Base-by-base conservation (phyloP, 257 asterid species). In the Gentiana straminea region DNA sequence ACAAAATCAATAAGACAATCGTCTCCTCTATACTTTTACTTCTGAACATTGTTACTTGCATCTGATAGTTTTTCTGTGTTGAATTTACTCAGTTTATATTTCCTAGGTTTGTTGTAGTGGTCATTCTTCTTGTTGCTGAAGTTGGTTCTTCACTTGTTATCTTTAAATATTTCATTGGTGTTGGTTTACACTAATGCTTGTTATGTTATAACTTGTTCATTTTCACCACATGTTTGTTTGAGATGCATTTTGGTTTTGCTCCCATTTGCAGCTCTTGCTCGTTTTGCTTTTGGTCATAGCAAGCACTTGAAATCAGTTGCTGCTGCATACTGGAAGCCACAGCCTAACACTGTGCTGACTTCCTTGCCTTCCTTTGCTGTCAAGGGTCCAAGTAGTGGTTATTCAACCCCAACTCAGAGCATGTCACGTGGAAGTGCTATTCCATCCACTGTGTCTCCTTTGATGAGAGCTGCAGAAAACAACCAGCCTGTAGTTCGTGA, bases 201-300 rank as follows among this genome's bases (percentile, higher is more conserved):
- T 24, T 46, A 10, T 39, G 9, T 37, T 5, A 8, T 0, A 1
- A 10, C 11, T 13, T 2, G 1, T 39, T 32, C 36, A 15, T 55
- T 58, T 32, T 44, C 33, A 46, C 15, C n/a, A 11, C 8, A 44
- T 15, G 24, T 7, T 4, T 51, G 32, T 44, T 38, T 41, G 32
- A 32, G 33, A n/a, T 35, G 15, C 36, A 3, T 35, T 41, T 43
- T 66, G 8, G 37, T 58, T 50, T 57, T 13, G 46, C 62, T 45
- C 52, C 46, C 66, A 54, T 60, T 55, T 76, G 76, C 95, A 92
- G 99, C 99, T 66, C 81, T 92, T 59, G 76, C 97, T 46, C 97
- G 97, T 59, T 92, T 92, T 73, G 94, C 99, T 70, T 92, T 92
- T 78, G 94, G 94, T 74, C 94, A 88, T 76, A 84, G 80, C 73